Evolutionary conservation across 2,329 filamentous ascomycete genomes (phyloP).

Genomic region (Zymoseptoria tritici): DNA sequence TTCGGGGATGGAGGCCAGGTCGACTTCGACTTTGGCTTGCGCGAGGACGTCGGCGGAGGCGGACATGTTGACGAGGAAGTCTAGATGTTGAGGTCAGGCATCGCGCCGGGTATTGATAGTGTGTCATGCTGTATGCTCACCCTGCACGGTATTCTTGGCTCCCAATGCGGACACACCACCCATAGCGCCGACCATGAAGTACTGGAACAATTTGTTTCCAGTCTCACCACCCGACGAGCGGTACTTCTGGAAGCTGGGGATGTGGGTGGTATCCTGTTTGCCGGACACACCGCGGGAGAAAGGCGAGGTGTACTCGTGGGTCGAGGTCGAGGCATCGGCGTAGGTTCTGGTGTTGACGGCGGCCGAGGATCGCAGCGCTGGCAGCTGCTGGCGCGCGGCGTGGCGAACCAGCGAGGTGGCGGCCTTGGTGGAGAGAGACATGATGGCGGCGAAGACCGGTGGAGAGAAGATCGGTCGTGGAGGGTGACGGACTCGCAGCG

Average conservation of each 20-base stretch:
- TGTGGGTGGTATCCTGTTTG: slow-evolving; percentile 53
- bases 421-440: slow-evolving; percentile 43
- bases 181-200: slow-evolving; percentile 98
- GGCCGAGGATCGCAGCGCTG: slow-evolving; percentile 39
- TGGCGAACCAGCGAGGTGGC: slow-evolving; percentile 41
- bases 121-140: slow-evolving; percentile 48
- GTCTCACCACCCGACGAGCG: slow-evolving; percentile 59
- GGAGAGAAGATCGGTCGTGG: slow-evolving; percentile 10
- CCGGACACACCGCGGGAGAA: slow-evolving; percentile 41
- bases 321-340: slow-evolving; percentile 28
- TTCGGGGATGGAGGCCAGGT: slow-evolving; percentile 86
- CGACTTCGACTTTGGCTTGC: slow-evolving; percentile 98
- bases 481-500: slow-evolving; percentile 8
- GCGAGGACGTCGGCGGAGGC: slow-evolving; percentile 96
- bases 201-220: slow-evolving; percentile 81
- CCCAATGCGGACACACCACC: slow-evolving; percentile 86
- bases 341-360: slow-evolving; percentile 33
- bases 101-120: neutral
- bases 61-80: slow-evolving; percentile 99
- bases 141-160: slow-evolving; percentile 96
- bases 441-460: slow-evolving; percentile 31
- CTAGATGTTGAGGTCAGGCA: slow-evolving; percentile 43
- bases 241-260: slow-evolving; percentile 89
- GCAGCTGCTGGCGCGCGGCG: slow-evolving; percentile 41
- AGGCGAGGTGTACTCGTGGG: slow-evolving; percentile 46